Base-by-base conservation (phyloP, 2,329 filamentous ascomycete species). In the Colletotrichum paranaense region DNA sequence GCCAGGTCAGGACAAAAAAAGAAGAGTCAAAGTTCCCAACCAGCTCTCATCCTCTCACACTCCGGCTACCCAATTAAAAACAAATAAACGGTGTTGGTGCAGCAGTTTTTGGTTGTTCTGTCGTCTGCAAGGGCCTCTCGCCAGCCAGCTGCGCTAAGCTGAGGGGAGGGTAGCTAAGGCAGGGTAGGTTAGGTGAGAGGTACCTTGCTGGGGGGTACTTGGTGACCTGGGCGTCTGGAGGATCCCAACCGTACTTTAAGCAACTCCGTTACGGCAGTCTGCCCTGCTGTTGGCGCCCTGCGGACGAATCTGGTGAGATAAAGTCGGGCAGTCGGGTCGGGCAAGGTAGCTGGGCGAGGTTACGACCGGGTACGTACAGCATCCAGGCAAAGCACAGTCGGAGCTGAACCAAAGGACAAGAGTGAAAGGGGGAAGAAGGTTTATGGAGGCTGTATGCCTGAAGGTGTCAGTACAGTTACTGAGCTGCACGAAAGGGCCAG, bases 91-190 rank as follows among this genome's bases (percentile, higher is more conserved):
- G 11, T 52, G 62, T 24, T 24, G n/a, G 49, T 64, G 62, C 49
- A 55, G 62, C 62, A 8, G 62, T 55, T 65, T 72, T 69, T 72
- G 70, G 67, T 42, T 46, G 66, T 68, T 59, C 32, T 63, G 30
- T 72, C 49, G 55, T 64, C 67, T 66, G 71, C 70, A 73, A 70
- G 71, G 67, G 67, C 71, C 71, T 73, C 67, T 70, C 56, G 67
- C 56, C 11, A 53, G 58, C 65, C 56, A 62, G 60, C 46, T 68
- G 55, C 67, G 66, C 66, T 68, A 68, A 38, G 46, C 35, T 30
- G 24, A 35, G 67, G 32, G 49, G 32, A 58, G 49, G 52, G 35
- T 70, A 59, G 35, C 28, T 24, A 24, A 59, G 49, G 28, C 32
- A 67, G 28, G 59, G 32, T 16, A 24, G 53, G 53, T 24, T 56